Evolutionary conservation across 2,329 filamentous ascomycete species (phyloP).

Genomic region (Apiospora aurea): DNA sequence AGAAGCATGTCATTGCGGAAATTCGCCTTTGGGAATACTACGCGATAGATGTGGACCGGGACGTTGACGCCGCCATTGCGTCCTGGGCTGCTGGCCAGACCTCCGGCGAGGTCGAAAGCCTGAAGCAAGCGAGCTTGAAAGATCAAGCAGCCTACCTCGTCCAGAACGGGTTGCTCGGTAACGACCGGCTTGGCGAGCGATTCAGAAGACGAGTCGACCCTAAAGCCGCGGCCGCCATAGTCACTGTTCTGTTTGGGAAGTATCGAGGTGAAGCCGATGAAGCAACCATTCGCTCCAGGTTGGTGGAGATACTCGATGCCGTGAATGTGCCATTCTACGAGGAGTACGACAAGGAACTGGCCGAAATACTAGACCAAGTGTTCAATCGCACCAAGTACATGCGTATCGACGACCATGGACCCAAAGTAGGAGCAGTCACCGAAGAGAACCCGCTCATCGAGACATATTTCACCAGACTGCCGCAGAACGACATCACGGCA

Average conservation of each 20-base stretch:
- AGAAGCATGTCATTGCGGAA: conserved; percentile 77
- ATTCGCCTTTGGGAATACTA: conserved; percentile 95
- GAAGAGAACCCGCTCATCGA: conserved; percentile 84
- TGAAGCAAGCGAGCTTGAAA: conserved; percentile 53
- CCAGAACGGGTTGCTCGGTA: conserved; percentile 73
- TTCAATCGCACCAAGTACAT: conserved; percentile 96
- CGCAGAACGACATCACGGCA: conserved; percentile 77
- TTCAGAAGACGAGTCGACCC: conserved; percentile 77
- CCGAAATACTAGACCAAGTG: conserved; percentile 86
- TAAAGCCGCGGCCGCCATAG: conserved; percentile 70
- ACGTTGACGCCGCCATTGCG: conserved; percentile 72
- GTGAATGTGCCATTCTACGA: conserved; percentile 89
- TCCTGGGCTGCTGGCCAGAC: conserved; percentile 72
- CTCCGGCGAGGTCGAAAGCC: conserved; percentile 57
- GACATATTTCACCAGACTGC: conserved; percentile 91
- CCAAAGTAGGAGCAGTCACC: conserved; percentile 82
- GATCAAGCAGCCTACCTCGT: conserved; percentile 69
- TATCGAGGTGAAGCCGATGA: conserved; percentile 65
- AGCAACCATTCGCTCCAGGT: conserved; percentile 59
- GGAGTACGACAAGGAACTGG: conserved; percentile 86
- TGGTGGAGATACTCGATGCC: conserved; percentile 75
- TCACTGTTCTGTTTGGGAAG: conserved; percentile 71
- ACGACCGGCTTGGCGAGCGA: conserved; percentile 79
- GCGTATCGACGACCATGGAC: conserved; percentile 89
- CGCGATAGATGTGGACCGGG: conserved; percentile 77